Evolutionary conservation across 2,329 filamentous ascomycete genomes (phyloP), one percentile per base, ranked within the genome.

Genomic region (Colletotrichum agaves): DNA sequence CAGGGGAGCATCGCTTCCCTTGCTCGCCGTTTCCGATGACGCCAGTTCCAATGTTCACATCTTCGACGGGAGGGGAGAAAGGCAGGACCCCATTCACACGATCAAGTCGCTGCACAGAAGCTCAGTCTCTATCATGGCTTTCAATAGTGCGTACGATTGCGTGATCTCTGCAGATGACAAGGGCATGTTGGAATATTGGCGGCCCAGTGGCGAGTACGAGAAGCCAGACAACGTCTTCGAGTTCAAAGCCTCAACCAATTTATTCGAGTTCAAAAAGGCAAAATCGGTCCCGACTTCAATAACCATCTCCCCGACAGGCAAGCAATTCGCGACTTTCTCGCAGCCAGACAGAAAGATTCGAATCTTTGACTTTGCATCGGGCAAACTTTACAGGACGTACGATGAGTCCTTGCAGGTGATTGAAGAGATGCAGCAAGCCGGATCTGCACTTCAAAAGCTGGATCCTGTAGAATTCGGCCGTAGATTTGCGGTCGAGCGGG

Each of bases 121-220:
- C 59, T 88, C 93, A 0, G 92, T 99, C 2, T 88, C 91, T 31
- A 80, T 97, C 23, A 95, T 99, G 87, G 90, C 90, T 0, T 99
- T 94, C 82, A 99, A 98, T 78, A 90, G 93, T 76, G 82, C 86
- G 5, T 97, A 90, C 75, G 91, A 98, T 78, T 99, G 96, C 75
- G 94, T 97, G 1, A 82, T 98, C 6, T 98, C 96, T 2, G 90
- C 90, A 0, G 97, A 99, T 72, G 90, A 95, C 72, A 88, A 88
- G 61, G 95, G 96, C 23, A 98, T 98, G 95, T 77, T 99, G 10
- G 96, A 99, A 78, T 99, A 99, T 80, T 99, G 96, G 96, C 87
- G 88, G 65, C 94, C 96, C 0, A 88, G 87, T 70, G 90, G 88
- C 2, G 89, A 84, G 43, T 98, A 93, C 77, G 93, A 97, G 74